Percentiles rank a stretch among this genome's conserved stretches.
Conservation (phyloP, 495 filamentous ascomycete species). For the Hypoxylon fuscum region DNA sequence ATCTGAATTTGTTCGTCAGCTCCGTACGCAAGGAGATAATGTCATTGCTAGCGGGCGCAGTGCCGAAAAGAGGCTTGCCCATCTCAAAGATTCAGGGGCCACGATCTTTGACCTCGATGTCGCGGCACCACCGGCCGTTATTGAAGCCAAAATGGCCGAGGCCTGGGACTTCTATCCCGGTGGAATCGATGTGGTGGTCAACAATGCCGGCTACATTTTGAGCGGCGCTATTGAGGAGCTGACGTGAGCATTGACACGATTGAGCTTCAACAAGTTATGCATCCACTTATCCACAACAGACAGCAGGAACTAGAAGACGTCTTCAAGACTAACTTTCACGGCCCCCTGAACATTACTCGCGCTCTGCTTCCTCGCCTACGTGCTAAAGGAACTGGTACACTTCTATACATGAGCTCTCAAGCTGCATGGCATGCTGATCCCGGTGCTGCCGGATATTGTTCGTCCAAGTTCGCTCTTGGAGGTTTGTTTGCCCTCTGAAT, state of each 20-base stretch:
- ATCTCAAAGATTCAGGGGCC: constrained; percentile 49
- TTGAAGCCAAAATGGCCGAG: constrained; percentile 45
- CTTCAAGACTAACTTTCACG: constrained; percentile 62
- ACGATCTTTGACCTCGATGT: constrained; percentile 57
- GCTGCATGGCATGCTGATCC: constrained; percentile 56
- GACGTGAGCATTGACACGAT: constrained; percentile 43
- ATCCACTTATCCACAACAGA: no score
- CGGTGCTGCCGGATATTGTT: constrained; percentile 69
- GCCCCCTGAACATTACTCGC: constrained; percentile 53
- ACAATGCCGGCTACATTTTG: constrained; percentile 61
- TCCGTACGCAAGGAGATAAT: constrained; percentile 57
- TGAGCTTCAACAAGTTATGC: constrained; percentile 38
- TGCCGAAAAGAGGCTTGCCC: constrained; percentile 44
- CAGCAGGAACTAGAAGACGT: no score
- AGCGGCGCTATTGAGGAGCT: constrained; percentile 52
- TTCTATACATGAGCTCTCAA: constrained; percentile 60
- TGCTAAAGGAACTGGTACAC: constrained; percentile 53
- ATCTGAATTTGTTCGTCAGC: constrained; percentile 49
- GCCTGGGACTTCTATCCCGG: constrained; percentile 32
- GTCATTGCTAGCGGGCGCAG: constrained; percentile 65
- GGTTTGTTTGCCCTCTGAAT: no score
- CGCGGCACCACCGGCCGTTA: constrained; percentile 45
- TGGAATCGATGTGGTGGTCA: constrained; percentile 62
- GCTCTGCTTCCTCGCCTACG: constrained; percentile 57
- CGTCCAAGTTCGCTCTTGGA: constrained; percentile 92